Evolutionary conservation across 2,329 filamentous ascomycete species (phyloP).

Genomic region (Fonsecaea erecta): DNA sequence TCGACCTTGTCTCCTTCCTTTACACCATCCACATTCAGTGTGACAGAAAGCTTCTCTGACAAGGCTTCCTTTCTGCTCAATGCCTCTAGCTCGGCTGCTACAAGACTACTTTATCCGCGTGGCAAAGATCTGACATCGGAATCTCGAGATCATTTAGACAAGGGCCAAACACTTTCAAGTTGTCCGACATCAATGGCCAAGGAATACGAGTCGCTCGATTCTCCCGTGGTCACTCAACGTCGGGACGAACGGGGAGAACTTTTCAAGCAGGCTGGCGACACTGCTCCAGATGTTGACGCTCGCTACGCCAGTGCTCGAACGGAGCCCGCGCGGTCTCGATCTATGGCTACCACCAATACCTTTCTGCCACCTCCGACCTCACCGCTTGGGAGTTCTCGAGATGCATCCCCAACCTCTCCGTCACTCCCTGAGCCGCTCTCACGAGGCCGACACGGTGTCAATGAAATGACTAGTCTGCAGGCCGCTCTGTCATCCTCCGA

Average conservation of each 20-base stretch:
- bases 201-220: neutral
- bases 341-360: neutral
- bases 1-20: constrained; percentile 10
- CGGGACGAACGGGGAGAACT: neutral
- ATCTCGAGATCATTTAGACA: neutral
- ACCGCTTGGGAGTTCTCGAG: neutral
- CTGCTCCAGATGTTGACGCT: neutral
- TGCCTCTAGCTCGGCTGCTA: neutral
- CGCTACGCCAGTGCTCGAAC: neutral
- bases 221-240: neutral
- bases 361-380: neutral
- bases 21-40: constrained; percentile 7
- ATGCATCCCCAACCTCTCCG: neutral
- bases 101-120: neutral
- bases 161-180: neutral
- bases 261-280: neutral
- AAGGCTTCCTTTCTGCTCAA: neutral
- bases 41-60: constrained; percentile 16
- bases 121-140: neutral
- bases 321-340: neutral
- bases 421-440: neutral
- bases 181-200: neutral
- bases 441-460: neutral
- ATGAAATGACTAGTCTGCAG: neutral
- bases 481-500: constrained; percentile 13